Conservation (phyloP, 1,284 basidiomycete genomes). For the Neolentinus lepideus region DNA sequence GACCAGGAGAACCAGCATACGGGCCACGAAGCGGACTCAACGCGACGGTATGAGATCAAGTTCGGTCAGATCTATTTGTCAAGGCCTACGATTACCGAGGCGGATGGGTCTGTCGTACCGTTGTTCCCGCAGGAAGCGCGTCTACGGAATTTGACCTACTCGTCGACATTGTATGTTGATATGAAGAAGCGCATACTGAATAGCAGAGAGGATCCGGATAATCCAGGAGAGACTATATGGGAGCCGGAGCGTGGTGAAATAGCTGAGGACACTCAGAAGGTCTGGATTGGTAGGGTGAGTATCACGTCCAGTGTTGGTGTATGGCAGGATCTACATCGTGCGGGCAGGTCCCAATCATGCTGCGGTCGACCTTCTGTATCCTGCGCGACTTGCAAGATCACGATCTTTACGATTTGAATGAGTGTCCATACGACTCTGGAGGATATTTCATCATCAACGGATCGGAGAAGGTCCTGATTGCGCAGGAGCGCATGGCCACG, state of each 20-base stretch:
- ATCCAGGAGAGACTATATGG: conserved; percentile 83
- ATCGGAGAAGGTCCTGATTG: conserved; percentile 98
- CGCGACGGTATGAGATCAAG: conserved; percentile 93
- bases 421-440: conserved; percentile 97
- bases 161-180: conserved; percentile 94
- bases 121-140: conserved; percentile 98
- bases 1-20: conserved; percentile 97
- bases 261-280: conserved; percentile 69
- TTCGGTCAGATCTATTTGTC: conserved; percentile 98
- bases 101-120: conserved; percentile 89
- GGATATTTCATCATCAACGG: conserved; percentile 99
- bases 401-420: conserved; percentile 86
- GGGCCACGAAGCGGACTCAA: conserved; percentile 70
- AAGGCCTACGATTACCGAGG: conserved; percentile 90
- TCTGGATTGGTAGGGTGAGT: conserved; percentile 93
- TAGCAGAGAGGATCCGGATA: conserved; percentile 78
- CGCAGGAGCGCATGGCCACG: conserved; percentile 98
- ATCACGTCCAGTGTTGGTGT: background rate
- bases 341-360: conserved; percentile 91
- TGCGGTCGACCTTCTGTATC: conserved; percentile 94
- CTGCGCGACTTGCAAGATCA: conserved; percentile 75
- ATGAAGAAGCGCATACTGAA: conserved; percentile 85
- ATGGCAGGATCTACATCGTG: background rate
- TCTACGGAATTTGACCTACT: conserved; percentile 91
- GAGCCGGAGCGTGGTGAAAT: conserved; percentile 65